Evolutionary conservation across 192 early-diverging fungal genomes (phyloP).

Genomic region (Umbelopsis isabellina): DNA sequence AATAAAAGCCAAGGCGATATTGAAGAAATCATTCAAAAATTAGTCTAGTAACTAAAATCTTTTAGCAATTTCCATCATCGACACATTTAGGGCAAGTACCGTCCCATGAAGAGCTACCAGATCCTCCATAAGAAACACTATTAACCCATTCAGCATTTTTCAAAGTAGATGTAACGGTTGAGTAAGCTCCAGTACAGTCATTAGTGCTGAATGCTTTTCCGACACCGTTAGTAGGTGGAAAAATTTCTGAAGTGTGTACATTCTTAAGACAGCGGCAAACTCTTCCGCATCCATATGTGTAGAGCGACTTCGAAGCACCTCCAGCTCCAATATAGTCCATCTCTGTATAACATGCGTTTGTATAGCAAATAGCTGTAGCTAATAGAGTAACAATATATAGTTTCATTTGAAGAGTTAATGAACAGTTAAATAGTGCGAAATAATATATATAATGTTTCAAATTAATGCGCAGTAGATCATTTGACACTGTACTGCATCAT

Average conservation of each 20-base stretch:
- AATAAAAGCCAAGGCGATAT: too few species aligned
- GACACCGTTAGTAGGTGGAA: neutral
- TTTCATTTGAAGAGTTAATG: neutral
- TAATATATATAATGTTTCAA: neutral
- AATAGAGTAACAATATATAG: neutral
- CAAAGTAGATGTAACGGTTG: neutral
- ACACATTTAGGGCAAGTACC: slow-evolving; percentile 1
- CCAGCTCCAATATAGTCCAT: neutral
- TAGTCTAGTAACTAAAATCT: too few species aligned
- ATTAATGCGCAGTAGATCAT: neutral
- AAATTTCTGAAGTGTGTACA: neutral
- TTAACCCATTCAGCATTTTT: neutral
- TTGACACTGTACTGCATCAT: neutral
- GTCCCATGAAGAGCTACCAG: neutral
- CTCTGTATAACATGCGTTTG: slow-evolving; percentile 1
- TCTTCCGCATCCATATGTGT: slow-evolving; percentile 4
- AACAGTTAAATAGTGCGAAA: neutral
- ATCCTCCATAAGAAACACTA: slow-evolving; percentile 2
- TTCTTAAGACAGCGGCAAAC: slow-evolving; percentile 1
- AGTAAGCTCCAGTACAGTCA: neutral
- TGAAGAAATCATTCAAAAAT: too few species aligned
- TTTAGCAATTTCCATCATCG: neutral
- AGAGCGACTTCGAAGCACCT: neutral
- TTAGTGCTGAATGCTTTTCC: slow-evolving; percentile 1
- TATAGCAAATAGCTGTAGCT: neutral